Conservation (phyloP, 1,284 basidiomycete genomes). For the Omphalotus olearius region DNA sequence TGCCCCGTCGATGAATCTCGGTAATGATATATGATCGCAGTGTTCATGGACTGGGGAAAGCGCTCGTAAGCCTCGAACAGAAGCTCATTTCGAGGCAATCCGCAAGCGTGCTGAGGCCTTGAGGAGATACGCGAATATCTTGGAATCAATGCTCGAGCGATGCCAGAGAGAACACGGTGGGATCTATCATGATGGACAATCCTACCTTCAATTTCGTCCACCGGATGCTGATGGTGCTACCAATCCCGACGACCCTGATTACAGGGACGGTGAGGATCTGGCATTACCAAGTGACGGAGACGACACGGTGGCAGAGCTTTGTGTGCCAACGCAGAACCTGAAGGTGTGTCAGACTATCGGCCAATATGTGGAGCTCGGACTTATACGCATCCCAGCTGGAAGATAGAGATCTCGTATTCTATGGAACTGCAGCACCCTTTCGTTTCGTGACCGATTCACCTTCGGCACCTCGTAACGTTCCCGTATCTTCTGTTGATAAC, state of each 20-base stretch:
- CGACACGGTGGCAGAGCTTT: constrained; percentile 29
- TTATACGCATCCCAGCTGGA: constrained; percentile 25
- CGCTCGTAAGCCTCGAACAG: constrained; percentile 17
- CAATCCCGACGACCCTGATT: too few relatives aligned
- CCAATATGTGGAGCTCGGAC: neutral
- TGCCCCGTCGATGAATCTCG: neutral
- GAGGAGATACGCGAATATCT: constrained; percentile 38
- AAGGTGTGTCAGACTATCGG: constrained; percentile 23
- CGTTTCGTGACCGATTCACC: constrained; percentile 26
- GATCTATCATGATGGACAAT: constrained; percentile 24
- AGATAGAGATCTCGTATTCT: constrained; percentile 32
- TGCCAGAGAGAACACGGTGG: constrained; percentile 34
- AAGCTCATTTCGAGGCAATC: constrained; percentile 22
- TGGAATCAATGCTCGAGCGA: constrained; percentile 41
- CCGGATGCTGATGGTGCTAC: constrained; percentile 14
- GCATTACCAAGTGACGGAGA: constrained; percentile 22
- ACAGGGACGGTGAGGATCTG: constrained; percentile 19
- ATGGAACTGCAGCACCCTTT: constrained; percentile 38
- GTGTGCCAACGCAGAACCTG: constrained; percentile 32
- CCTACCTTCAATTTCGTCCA: constrained; percentile 28
- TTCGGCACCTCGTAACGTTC: constrained; percentile 15
- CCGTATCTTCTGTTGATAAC: constrained; percentile 34
- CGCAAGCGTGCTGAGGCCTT: constrained; percentile 34
- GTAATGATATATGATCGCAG: constrained; percentile 4
- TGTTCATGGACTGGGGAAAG: constrained; percentile 20